A percentile compares a stretch with the other conserved stretches of the same genome.
phyloP scores from a whole-genome alignment of 345 rosid species.

The Moringa oleifera region DNA sequence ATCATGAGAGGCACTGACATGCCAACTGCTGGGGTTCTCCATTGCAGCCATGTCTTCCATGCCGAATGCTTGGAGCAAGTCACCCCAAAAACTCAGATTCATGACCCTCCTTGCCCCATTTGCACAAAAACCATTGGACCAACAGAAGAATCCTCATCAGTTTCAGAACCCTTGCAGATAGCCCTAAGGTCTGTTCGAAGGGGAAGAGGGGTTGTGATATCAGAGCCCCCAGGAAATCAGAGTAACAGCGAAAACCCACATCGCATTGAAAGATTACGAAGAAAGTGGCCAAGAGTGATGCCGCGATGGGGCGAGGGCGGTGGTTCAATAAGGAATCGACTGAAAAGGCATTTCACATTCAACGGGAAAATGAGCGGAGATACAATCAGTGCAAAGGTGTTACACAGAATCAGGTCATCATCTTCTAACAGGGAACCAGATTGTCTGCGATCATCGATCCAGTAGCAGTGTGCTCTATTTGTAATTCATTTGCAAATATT shows the following conservation, averaged over 20 bases:
- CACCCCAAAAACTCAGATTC: conserved; percentile 55
- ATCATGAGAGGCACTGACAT: conserved; percentile 67
- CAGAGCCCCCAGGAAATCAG: conserved; percentile 34
- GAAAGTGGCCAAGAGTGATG: conserved; percentile 29
- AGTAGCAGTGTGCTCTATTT: conserved; percentile 16
- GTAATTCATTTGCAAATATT: conserved; percentile 20
- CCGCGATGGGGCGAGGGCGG: conserved; percentile 22
- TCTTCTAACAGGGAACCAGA: conserved; percentile 23
- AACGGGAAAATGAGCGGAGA: conserved; percentile 33
- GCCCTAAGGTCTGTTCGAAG: conserved; percentile 59
- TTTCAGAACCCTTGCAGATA: conserved; percentile 60
- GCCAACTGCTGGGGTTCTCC: conserved; percentile 76
- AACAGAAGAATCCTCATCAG: conserved; percentile 36
- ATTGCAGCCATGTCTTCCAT: conserved; percentile 82
- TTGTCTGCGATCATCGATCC: conserved; percentile 14
- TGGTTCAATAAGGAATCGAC: conserved; percentile 38
- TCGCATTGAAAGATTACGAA: conserved; percentile 29
- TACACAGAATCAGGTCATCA: conserved; percentile 28
- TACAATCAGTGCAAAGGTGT: conserved; percentile 19
- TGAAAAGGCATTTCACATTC: conserved; percentile 44
- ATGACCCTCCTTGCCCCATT: conserved; percentile 71
- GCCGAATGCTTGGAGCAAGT: conserved; percentile 88
- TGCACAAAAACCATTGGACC: conserved; percentile 50
- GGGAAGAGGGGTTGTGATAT: conserved; percentile 38
- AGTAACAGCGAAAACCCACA: conserved; percentile 24